These are phyloP conservation scores for Exobasidium rhododendri DNA, from an alignment of 1,284 basidiomycete genomes.

Conservation along the genomic window DNA sequence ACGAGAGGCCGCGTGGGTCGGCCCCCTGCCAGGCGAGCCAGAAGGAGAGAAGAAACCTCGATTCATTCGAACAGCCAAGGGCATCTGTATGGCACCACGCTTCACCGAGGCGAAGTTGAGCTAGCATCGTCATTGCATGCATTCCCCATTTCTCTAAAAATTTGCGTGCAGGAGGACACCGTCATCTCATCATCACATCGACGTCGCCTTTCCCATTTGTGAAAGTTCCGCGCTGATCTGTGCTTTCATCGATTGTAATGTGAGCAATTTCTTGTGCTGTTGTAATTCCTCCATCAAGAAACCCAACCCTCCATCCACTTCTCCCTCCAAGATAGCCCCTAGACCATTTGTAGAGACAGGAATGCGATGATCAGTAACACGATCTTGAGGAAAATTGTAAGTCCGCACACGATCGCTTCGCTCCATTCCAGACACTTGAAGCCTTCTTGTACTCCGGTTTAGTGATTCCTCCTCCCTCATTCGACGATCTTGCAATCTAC, in stretches of 20 bases:
- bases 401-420: constrained; percentile 50
- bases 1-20: constrained; percentile 46
- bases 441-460: constrained; percentile 36
- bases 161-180: too few species aligned
- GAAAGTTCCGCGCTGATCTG: background rate
- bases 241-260: background rate
- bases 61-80: constrained; percentile 43
- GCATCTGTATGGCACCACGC: constrained; percentile 34
- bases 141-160: background rate
- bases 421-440: constrained; percentile 50
- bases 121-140: background rate
- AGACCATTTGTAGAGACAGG: constrained; percentile 45
- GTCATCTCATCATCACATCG: too few species aligned
- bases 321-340: constrained; percentile 45
- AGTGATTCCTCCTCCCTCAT: constrained; percentile 40
- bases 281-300: constrained; percentile 3
- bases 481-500: constrained; percentile 42
- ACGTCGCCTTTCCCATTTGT: too few species aligned
- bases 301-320: constrained; percentile 20
- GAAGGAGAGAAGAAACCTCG: constrained; percentile 46
- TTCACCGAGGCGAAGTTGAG: constrained; percentile 45
- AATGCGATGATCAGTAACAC: constrained; percentile 52
- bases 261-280: background rate
- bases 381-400: constrained; percentile 53
- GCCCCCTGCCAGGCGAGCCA: constrained; percentile 40